Conservation (phyloP, 2,329 filamentous ascomycete species). For the Fusarium solani-melongenae region DNA sequence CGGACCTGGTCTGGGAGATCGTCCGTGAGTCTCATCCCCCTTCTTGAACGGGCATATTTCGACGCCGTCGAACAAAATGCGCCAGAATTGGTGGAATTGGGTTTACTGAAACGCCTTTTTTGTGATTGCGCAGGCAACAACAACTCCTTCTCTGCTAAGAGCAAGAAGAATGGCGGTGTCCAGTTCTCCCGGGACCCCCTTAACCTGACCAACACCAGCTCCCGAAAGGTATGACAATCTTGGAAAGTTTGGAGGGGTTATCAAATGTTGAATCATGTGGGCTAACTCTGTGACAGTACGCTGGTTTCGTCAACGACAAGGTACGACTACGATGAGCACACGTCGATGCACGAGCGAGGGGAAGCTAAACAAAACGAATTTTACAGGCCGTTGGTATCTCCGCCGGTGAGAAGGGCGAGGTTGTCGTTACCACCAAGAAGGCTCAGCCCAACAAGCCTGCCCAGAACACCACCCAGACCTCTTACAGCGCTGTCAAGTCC, state of each 20-base stretch:
- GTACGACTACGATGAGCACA: slow-evolving; percentile 60
- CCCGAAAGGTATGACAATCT: slow-evolving; percentile 78
- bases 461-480: slow-evolving; percentile 70
- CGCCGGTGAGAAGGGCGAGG: slow-evolving; percentile 79
- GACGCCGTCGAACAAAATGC: slow-evolving; percentile 16
- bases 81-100: slow-evolving; percentile 17
- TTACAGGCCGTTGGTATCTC: slow-evolving; percentile 83
- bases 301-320: slow-evolving; percentile 94
- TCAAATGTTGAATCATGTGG: slow-evolving; percentile 5
- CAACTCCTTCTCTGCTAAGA: slow-evolving; percentile 94
- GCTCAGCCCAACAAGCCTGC: slow-evolving; percentile 78
- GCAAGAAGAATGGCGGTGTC: slow-evolving; percentile 79
- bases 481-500: slow-evolving; percentile 77
- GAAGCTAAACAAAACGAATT: slow-evolving; percentile 40
- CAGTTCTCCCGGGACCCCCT: slow-evolving; percentile 95
- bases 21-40: slow-evolving; percentile 79
- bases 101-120: slow-evolving; percentile 39
- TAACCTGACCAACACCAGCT: slow-evolving; percentile 92
- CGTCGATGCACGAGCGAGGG: slow-evolving; percentile 19
- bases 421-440: slow-evolving; percentile 90
- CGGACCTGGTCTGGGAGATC: slow-evolving; percentile 94
- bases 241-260: not conserved
- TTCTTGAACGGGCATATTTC: slow-evolving; percentile 2
- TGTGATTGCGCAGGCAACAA: slow-evolving; percentile 72
- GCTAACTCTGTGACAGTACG: slow-evolving; percentile 71